Percentiles rank a stretch among this genome's conserved stretches.
phyloP scores from a whole-genome alignment of 2,329 filamentous ascomycete genomes.

The Nectriaceae sp. region DNA sequence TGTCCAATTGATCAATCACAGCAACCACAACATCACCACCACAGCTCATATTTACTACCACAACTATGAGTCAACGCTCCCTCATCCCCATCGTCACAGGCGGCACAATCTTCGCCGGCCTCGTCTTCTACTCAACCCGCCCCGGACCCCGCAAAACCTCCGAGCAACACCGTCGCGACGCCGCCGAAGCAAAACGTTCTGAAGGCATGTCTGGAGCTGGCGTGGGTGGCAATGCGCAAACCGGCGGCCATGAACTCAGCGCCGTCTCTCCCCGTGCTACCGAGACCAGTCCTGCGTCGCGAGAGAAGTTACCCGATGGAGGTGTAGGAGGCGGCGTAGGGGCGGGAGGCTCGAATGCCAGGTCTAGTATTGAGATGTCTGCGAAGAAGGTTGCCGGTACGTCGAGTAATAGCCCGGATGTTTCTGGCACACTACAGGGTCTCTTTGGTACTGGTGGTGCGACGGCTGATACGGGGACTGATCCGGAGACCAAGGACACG shows the following conservation, averaged over 20 bases:
- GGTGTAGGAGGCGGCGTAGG: slow-evolving; percentile 35
- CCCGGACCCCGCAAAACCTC: slow-evolving; percentile 11
- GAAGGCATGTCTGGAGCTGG: slow-evolving; percentile 34
- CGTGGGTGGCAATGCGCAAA: slow-evolving; percentile 31
- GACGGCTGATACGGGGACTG: slow-evolving; percentile 8
- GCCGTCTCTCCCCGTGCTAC: slow-evolving; percentile 19
- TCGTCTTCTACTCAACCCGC: slow-evolving; percentile 23
- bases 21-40: not conserved
- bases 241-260: slow-evolving; percentile 33
- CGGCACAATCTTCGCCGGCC: slow-evolving; percentile 23
- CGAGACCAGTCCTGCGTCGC: slow-evolving; percentile 22
- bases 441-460: slow-evolving; percentile 27
- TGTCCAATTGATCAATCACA: not conserved
- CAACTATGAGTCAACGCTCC: slow-evolving; percentile 16
- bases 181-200: slow-evolving; percentile 32
- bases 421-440: slow-evolving; percentile 15
- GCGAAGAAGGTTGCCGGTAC: slow-evolving; percentile 6
- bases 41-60: slow-evolving; percentile 3
- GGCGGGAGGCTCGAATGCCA: slow-evolving; percentile 28
- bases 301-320: slow-evolving; percentile 36
- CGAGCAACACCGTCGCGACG: slow-evolving; percentile 17
- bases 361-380: slow-evolving; percentile 31
- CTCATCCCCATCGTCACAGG: slow-evolving; percentile 20
- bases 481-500: slow-evolving; percentile 20
- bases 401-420: slow-evolving; percentile 4